phyloP scores from a whole-genome alignment of 1,139 yeast genomes.

The Candida gigantensis region DNA sequence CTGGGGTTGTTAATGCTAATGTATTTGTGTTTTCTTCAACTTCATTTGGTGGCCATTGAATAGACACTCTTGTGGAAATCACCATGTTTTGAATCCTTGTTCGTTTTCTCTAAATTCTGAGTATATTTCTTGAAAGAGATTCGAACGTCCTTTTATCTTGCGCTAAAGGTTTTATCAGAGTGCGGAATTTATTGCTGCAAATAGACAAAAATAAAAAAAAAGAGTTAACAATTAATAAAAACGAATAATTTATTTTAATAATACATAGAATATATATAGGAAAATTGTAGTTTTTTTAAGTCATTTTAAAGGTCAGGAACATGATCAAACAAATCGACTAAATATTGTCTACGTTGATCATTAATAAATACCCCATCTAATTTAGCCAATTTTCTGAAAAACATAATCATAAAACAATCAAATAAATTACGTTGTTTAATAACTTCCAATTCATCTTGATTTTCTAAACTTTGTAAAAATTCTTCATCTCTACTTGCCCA shows the following conservation, averaged over 20 bases:
- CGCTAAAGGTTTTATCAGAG: not conserved
- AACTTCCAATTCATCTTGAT: constrained; percentile 17
- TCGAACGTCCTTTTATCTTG: not conserved
- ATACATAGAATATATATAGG: too few species aligned
- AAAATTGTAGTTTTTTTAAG: too few species aligned
- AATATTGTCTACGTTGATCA: not conserved
- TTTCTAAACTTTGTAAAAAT: constrained; percentile 19
- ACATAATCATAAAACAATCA: constrained; percentile 39
- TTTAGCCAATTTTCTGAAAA: constrained; percentile 34
- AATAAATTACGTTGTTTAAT: constrained; percentile 36
- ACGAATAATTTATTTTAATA: too few species aligned
- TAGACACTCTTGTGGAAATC: constrained; percentile 47
- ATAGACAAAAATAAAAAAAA: not conserved
- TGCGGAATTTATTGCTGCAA: constrained; percentile 6
- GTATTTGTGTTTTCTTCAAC: constrained; percentile 52
- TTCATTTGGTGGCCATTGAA: constrained; percentile 53
- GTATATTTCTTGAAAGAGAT: not conserved
- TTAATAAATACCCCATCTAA: constrained; percentile 41
- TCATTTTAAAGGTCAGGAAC: not conserved
- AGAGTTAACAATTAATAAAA: not conserved
- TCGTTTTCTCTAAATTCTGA: not conserved
- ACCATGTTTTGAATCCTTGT: constrained; percentile 19
- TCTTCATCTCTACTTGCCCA: constrained; percentile 40
- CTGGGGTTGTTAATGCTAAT: constrained; percentile 50
- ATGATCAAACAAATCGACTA: not conserved